A percentile compares a stretch with the other conserved stretches of the same genome.
phyloP scores from a whole-genome alignment of 1,284 basidiomycete species.

The Psilocybe mexicana region DNA sequence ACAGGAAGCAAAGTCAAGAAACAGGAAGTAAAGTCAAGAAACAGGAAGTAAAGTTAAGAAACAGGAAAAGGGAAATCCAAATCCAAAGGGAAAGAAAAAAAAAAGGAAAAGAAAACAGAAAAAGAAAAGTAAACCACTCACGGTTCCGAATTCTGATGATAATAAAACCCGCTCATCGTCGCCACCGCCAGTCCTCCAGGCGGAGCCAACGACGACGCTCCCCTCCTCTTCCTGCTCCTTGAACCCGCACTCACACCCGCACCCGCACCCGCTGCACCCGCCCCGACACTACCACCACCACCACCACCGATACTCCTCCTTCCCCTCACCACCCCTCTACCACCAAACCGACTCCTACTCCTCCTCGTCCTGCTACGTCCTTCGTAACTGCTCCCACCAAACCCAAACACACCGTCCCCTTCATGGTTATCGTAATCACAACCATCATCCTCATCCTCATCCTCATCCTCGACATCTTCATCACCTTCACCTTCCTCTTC shows the following conservation, averaged over 20 bases:
- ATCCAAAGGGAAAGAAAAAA: background rate
- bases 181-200: constrained; percentile 51
- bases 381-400: background rate
- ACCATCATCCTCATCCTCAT: background rate
- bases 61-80: too few species aligned
- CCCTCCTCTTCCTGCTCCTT: constrained; percentile 27
- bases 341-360: too few species aligned
- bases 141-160: constrained; percentile 89
- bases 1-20: constrained; percentile 1
- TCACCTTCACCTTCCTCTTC: too few species aligned
- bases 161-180: constrained; percentile 90
- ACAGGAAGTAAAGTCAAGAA: constrained; percentile 7
- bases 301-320: too few species aligned
- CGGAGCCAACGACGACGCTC: constrained; percentile 41
- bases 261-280: too few species aligned
- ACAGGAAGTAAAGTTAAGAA: background rate
- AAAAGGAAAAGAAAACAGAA: constrained; percentile 3
- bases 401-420: background rate
- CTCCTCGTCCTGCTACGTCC: background rate
- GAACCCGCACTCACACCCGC: background rate
- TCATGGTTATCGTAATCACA: too few species aligned
- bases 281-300: too few species aligned
- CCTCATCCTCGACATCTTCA: background rate
- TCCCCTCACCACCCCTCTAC: too few species aligned
- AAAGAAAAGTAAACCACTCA: constrained; percentile 41